Base-by-base conservation (phyloP, 2,329 filamentous ascomycete genomes). In the Stagonosporopsis cucurbitacearum region DNA sequence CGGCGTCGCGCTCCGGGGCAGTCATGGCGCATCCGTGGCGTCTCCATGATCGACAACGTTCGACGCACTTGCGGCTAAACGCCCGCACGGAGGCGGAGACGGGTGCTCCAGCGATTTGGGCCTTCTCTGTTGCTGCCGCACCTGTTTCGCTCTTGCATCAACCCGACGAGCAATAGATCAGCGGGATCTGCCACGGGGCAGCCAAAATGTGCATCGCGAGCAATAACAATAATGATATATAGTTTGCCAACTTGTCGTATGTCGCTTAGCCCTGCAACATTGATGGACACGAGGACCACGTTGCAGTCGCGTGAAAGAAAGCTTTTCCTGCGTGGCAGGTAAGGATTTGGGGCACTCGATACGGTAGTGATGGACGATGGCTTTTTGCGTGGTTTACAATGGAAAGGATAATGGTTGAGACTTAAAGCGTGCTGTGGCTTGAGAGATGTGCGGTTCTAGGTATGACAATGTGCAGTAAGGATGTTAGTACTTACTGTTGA, bases 21-120 rank as follows among this genome's bases (percentile, higher is more conserved):
- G 17, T 36, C 30, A 20, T 25, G 49, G 41, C 49, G 42, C 26
- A 46, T n/a, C n/a, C 22, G 32, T 46, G 53, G 35, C 35, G 52
- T 36, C 15, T 44, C 45, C 25, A 32, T 8, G 42, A 55, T 55
- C 53, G 47, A 46, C 47, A 47, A 28, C 42, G 36, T 36, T 35
- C 30, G 47, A 17, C n/a, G 22, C 36, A 37, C 41, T 42, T 50
- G 22, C 32, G 53, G 53, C 41, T 50, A 55, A 50, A 50, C 42
- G 46, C 35, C 53, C 46, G 46, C n/a, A 33, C 26, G 22, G 26
- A 23, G 22, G 20, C 46, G 46, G 46, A 32, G 30, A 32, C 53
- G 47, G 40, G 52, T 46, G 53, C 41, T 47, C 53, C 47, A 55
- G 36, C 53, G 41, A 45, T 42, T 50, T 55, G 53, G 53, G 53